These are phyloP conservation scores for Dactylis glomerata DNA, from an alignment of 176 grass and related monocot genomes.

Conservation along the genomic window DNA sequence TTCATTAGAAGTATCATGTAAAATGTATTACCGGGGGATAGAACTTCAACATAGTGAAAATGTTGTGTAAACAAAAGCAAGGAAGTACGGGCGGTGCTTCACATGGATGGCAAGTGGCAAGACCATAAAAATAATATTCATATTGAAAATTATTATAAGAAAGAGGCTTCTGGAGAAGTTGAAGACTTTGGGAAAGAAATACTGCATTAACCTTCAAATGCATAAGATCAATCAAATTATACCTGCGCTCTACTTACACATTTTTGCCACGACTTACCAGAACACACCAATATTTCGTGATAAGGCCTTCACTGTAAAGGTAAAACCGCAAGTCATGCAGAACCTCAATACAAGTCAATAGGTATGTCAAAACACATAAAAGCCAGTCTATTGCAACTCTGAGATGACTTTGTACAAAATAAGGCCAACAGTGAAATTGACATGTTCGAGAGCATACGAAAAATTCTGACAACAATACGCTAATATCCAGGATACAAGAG, in stretches of 20 bases:
- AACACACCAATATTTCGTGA: constrained; percentile 2
- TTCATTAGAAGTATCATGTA: constrained; percentile 22
- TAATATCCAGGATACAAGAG: constrained; percentile 4
- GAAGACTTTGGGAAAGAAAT: constrained; percentile 96
- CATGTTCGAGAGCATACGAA: neutral
- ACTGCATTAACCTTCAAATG: constrained; percentile 22
- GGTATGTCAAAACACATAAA: neutral
- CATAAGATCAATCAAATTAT: constrained; percentile 21
- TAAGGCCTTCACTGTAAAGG: neutral
- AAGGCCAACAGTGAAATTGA: neutral
- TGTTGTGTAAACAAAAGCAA: constrained; percentile 85
- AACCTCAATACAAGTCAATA: neutral
- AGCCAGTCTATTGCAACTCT: neutral
- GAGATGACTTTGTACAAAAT: neutral
- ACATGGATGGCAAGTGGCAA: constrained; percentile 78
- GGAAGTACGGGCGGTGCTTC: constrained; percentile 82
- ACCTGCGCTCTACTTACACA: neutral
- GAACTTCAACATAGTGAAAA: constrained; percentile 78
- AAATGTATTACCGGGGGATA: constrained; percentile 80
- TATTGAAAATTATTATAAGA: constrained; percentile 82
- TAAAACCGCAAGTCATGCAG: neutral
- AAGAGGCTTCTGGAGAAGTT: constrained; percentile 93
- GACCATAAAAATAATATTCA: constrained; percentile 92
- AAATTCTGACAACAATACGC: neutral
- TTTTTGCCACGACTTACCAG: neutral